These are phyloP conservation scores for Hymenoscyphus fraxineus DNA, from an alignment of 2,329 filamentous ascomycete species.

Conservation along the genomic window DNA sequence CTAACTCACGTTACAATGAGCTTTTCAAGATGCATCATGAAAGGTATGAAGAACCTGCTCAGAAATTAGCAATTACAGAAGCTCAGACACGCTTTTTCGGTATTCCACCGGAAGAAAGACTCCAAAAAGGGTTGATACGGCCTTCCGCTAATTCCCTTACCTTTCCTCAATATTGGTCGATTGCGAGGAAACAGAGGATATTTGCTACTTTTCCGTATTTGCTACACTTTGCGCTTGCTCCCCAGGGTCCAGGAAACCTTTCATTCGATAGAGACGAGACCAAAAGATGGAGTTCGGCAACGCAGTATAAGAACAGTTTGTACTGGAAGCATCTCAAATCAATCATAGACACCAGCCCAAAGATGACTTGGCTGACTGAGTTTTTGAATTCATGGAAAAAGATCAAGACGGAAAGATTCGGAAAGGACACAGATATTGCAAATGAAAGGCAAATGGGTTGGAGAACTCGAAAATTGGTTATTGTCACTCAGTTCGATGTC, in stretches of 20 bases:
- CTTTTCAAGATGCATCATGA: not conserved
- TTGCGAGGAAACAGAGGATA: constrained; percentile 13
- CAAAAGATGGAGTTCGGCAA: not conserved
- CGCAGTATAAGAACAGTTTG: constrained; percentile 4
- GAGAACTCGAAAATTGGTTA: constrained; percentile 20
- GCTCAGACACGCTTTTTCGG: not conserved
- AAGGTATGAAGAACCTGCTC: not conserved
- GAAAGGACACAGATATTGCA: constrained; percentile 8
- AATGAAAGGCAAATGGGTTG: not conserved
- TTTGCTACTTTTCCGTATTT: constrained; percentile 23
- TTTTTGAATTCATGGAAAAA: constrained; percentile 14
- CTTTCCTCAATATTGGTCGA: constrained; percentile 9
- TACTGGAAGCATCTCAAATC: constrained; percentile 11
- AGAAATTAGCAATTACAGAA: not conserved
- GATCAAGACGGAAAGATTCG: not conserved
- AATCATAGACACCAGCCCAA: constrained; percentile 21
- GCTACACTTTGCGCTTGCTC: constrained; percentile 7
- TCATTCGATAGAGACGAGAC: constrained; percentile 17
- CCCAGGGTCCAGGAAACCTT: not conserved
- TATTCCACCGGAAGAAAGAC: not conserved
- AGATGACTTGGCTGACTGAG: constrained; percentile 19
- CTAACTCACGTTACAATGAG: not conserved
- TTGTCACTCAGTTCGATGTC: constrained; percentile 19
- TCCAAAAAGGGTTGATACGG: not conserved
- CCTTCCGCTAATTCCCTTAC: constrained; percentile 5